Evolutionary conservation across 345 rosid genomes (phyloP).

Genomic region (Bruguiera parviflora): DNA sequence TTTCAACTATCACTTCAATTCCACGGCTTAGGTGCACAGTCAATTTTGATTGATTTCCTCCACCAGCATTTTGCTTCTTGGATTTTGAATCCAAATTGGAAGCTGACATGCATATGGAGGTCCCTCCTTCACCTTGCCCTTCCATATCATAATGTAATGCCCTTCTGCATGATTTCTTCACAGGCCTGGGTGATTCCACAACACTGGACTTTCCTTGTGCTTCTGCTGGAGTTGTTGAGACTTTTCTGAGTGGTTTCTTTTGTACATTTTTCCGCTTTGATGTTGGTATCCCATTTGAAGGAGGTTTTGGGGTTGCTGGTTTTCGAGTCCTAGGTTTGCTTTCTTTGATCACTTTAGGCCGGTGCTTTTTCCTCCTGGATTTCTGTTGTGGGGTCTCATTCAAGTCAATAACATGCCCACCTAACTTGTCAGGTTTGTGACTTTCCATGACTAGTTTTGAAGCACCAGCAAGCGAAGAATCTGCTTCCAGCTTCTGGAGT

Average conservation of each 20-base stretch:
- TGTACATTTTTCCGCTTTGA: conserved; percentile 11
- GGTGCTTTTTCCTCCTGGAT: conserved; percentile 25
- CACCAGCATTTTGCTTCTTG: conserved; percentile 15
- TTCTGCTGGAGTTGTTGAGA: conserved; percentile 16
- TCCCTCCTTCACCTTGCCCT: neutral
- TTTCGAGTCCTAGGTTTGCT: conserved; percentile 19
- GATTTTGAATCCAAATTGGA: conserved; percentile 20
- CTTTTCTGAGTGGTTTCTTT: conserved; percentile 15
- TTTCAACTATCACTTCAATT: conserved; percentile 36
- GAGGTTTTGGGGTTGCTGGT: conserved; percentile 5
- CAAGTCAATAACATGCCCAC: conserved; percentile 17
- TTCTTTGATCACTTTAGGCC: conserved; percentile 28
- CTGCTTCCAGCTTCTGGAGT: conserved; percentile 21
- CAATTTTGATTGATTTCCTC: conserved; percentile 24
- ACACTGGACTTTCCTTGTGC: conserved; percentile 25
- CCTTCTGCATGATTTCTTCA: conserved; percentile 21
- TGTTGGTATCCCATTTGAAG: conserved; percentile 2
- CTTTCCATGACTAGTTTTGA: conserved; percentile 20
- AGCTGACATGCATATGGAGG: neutral
- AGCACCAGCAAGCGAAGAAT: conserved; percentile 24
- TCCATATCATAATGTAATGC: conserved; percentile 21
- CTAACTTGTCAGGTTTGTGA: conserved; percentile 33
- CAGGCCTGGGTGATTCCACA: conserved; percentile 17
- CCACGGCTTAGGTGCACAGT: conserved; percentile 20
- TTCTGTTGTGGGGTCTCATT: conserved; percentile 21